A percentile compares a stretch with the other conserved stretches of the same genome.
These are phyloP conservation scores for Dichotomocladium elegans DNA, from an alignment of 371 early-diverging fungal species.

Conservation along the genomic window DNA sequence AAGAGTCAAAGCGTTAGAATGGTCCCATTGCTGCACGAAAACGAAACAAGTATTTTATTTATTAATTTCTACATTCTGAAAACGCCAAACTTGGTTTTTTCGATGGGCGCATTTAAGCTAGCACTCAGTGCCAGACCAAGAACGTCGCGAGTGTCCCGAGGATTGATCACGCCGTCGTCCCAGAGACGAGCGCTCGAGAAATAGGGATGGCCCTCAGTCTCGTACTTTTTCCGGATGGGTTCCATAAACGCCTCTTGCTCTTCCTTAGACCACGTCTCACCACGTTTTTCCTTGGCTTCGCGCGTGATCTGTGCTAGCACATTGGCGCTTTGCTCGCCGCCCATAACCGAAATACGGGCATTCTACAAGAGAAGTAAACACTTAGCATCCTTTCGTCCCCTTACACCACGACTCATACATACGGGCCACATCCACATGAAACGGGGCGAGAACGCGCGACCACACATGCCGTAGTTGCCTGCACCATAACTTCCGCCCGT, in stretches of 20 bases:
- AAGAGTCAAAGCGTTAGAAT: too few relatives aligned
- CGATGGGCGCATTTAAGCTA: constrained; percentile 74
- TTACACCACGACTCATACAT: too few relatives aligned
- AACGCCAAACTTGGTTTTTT: constrained; percentile 86
- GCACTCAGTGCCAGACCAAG: constrained; percentile 88
- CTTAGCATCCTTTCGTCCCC: too few relatives aligned
- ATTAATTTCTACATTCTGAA: constrained; percentile 92
- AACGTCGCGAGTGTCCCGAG: constrained; percentile 85
- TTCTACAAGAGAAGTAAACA: constrained; percentile 38
- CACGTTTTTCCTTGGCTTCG: constrained; percentile 83
- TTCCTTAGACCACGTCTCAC: constrained; percentile 68
- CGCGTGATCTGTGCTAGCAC: constrained; percentile 89
- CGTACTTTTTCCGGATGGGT: constrained; percentile 86
- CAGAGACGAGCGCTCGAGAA: constrained; percentile 86
- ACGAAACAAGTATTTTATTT: too few relatives aligned
- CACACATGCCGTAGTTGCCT: constrained; percentile 99
- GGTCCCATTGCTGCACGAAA: too few relatives aligned
- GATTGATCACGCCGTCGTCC: constrained; percentile 97
- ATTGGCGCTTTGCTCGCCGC: constrained; percentile 96
- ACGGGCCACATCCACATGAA: constrained; percentile 98
- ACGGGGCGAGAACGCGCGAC: constrained; percentile 91
- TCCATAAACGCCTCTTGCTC: constrained; percentile 81
- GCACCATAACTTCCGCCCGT: constrained; percentile 94
- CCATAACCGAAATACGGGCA: constrained; percentile 96
- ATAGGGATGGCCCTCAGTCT: constrained; percentile 95